Evolutionary conservation across 2,329 filamentous ascomycete species (phyloP).

Genomic region (Venturia carpophila): DNA sequence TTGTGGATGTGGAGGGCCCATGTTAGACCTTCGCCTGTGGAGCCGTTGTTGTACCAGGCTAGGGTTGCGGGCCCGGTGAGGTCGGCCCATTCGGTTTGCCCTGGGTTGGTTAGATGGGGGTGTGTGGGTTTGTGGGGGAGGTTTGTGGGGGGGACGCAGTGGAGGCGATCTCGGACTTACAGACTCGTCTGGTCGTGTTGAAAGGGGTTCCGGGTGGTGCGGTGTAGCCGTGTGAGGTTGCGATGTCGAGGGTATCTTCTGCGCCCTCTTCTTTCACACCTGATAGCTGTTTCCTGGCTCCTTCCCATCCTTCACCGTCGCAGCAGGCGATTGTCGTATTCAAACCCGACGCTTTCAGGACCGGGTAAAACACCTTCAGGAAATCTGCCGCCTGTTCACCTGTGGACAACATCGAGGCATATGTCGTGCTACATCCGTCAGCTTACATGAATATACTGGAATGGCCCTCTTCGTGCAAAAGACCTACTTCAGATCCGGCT

Average conservation of each 20-base stretch:
- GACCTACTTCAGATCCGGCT: conserved; percentile 27
- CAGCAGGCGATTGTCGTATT: conserved; percentile 16
- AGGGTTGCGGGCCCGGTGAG: conserved; percentile 6
- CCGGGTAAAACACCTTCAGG: conserved; percentile 14
- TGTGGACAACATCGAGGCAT: conserved; percentile 18
- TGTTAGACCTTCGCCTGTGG: conserved; percentile 14
- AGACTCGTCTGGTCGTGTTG: conserved; percentile 14
- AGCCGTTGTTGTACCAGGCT: conserved; percentile 16
- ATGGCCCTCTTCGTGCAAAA: background rate
- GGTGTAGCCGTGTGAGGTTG: conserved; percentile 25
- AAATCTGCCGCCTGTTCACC: conserved; percentile 17
- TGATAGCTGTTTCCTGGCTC: conserved; percentile 24
- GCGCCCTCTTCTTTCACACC: conserved; percentile 20
- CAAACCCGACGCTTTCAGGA: conserved; percentile 11
- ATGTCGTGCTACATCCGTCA: conserved; percentile 1
- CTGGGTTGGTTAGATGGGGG: background rate
- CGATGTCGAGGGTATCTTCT: conserved; percentile 22
- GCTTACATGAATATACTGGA: background rate
- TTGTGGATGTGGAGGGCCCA: conserved; percentile 19
- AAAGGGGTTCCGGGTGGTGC: background rate
- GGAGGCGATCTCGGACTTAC: background rate
- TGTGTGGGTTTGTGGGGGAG: background rate
- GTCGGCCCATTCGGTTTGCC: conserved; percentile 19
- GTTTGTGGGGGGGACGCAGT: conserved; percentile 22
- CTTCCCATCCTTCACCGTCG: conserved; percentile 16